phyloP scores from a whole-genome alignment of 139 green algal species.

The Micractinium sp. region DNA sequence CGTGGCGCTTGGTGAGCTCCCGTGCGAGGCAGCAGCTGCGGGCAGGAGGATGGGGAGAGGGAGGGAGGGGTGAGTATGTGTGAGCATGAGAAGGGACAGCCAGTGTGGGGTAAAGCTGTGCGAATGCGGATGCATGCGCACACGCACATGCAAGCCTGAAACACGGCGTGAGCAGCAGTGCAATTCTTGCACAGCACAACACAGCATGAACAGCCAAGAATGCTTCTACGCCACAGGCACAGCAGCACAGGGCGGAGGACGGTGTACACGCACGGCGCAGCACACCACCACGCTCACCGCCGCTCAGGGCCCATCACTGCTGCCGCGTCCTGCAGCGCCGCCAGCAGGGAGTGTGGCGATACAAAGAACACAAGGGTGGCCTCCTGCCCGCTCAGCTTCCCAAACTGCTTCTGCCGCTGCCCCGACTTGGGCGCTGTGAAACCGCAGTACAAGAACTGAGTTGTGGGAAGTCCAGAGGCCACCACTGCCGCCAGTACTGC shows the following conservation, averaged over 20 bases:
- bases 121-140: background rate
- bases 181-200: background rate
- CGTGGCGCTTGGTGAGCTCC: conserved; percentile 92
- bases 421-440: conserved; percentile 83
- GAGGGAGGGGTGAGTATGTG: background rate
- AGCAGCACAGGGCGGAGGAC: background rate
- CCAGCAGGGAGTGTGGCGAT: conserved; percentile 76
- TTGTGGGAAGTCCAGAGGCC: conserved; percentile 75
- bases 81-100: background rate
- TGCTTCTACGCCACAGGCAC: too few relatives aligned
- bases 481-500: conserved; percentile 79
- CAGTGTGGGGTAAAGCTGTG: background rate
- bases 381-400: conserved; percentile 23
- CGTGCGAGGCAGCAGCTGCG: conserved; percentile 73
- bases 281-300: background rate
- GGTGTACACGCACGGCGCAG: background rate
- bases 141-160: background rate
- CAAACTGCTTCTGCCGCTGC: conserved; percentile 52
- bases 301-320: conserved; percentile 66
- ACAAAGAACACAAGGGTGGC: conserved; percentile 83
- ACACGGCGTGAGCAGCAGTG: background rate
- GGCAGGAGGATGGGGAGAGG: background rate
- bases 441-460: conserved; percentile 80
- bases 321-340: conserved; percentile 53
- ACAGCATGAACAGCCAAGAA: background rate